Conservation (phyloP, 1,139 yeast species). For the Sugiyamaella pinicola region DNA sequence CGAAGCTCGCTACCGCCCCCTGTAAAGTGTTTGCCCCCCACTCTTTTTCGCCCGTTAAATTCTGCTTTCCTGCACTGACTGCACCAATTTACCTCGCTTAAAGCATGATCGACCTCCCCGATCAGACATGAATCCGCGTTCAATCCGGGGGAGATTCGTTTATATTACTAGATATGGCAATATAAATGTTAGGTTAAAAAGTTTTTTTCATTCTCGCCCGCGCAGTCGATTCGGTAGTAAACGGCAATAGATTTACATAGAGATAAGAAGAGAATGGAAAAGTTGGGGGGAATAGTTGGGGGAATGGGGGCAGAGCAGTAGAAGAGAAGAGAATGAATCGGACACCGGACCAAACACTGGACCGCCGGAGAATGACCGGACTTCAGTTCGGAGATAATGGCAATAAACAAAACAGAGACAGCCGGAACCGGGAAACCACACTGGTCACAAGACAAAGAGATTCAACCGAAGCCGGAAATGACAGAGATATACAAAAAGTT, state of each 20-base stretch:
- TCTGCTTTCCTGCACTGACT: background rate
- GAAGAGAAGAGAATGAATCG: too few relatives aligned
- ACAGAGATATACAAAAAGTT: too few relatives aligned
- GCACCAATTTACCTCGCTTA: slow-evolving; percentile 12
- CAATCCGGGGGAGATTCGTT: slow-evolving; percentile 14
- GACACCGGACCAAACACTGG: too few relatives aligned
- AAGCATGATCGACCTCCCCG: slow-evolving; percentile 3
- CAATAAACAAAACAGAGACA: too few relatives aligned
- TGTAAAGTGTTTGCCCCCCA: slow-evolving; percentile 4
- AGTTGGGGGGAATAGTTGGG: too few relatives aligned
- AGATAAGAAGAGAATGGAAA: too few relatives aligned
- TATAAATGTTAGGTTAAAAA: slow-evolving; percentile 10
- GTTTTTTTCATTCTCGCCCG: background rate
- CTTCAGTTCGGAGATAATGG: too few relatives aligned
- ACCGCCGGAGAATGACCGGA: too few relatives aligned
- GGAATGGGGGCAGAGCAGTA: too few relatives aligned
- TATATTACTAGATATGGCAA: slow-evolving; percentile 4
- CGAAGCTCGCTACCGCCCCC: background rate
- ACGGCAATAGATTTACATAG: background rate
- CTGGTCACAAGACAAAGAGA: too few relatives aligned
- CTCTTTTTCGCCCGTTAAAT: background rate
- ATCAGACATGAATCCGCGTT: slow-evolving; percentile 2
- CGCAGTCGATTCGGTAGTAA: background rate
- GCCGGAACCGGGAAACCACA: too few relatives aligned
- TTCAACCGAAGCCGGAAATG: too few relatives aligned